A percentile compares a stretch with the other conserved stretches of the same genome.
phyloP scores from a whole-genome alignment of 768 basidiomycete species.

The Phlegmacium glaucopus region DNA sequence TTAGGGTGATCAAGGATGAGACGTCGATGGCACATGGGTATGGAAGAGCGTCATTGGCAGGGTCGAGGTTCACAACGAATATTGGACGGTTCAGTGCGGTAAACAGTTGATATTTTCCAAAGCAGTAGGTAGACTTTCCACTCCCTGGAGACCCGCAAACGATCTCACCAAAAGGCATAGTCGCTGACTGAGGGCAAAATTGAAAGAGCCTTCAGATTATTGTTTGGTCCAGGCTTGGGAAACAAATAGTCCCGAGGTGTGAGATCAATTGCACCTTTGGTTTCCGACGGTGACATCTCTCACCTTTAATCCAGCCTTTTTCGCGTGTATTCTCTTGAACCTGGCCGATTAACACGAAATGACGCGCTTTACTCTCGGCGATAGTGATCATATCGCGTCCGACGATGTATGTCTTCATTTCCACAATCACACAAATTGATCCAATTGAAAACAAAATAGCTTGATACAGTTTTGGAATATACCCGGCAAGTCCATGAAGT shows the following conservation, averaged over 20 bases:
- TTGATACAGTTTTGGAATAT: constrained; percentile 16
- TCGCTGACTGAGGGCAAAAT: background rate
- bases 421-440: background rate
- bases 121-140: constrained; percentile 87
- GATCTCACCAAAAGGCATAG: constrained; percentile 86
- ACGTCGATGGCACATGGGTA: constrained; percentile 92
- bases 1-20: constrained; percentile 78
- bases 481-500: constrained; percentile 7
- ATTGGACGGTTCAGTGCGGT: constrained; percentile 84
- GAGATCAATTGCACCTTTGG: too few relatives aligned
- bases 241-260: background rate
- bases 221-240: background rate
- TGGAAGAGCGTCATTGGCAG: constrained; percentile 85
- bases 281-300: too few relatives aligned
- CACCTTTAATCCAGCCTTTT: too few relatives aligned
- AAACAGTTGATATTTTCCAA: constrained; percentile 86
- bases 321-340: too few relatives aligned
- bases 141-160: constrained; percentile 85
- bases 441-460: constrained; percentile 6
- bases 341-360: background rate
- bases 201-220: background rate
- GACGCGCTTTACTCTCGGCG: background rate
- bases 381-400: constrained; percentile 24
- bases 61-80: constrained; percentile 92
- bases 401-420: constrained; percentile 26